Base-by-base conservation (phyloP, 305 asterid genomes). In the Solanum hybrid region DNA sequence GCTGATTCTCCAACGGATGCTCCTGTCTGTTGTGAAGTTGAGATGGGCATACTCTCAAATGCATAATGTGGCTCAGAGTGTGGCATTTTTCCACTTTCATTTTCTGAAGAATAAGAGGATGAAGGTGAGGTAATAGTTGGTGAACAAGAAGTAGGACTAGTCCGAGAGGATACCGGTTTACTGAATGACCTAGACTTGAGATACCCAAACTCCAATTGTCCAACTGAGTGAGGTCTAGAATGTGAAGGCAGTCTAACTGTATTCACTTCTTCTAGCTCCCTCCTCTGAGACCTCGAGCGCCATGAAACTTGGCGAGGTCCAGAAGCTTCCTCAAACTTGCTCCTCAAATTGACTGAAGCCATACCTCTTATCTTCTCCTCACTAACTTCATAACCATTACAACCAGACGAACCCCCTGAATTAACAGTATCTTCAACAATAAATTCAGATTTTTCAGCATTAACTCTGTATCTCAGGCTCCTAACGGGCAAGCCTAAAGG, bases 401-500 rank as follows among this genome's bases (percentile, higher is more conserved):
- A 90, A 84, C 89, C 90, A 79, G 17, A 86, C 35, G 86, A 90
- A 80, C 27, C 90, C 89, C 90, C 95, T 81, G 38, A 72, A 87
- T 89, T 78, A 31, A 89, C 91, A 88, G 17, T 75, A 66, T 75
- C 56, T 64, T 87, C 79, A n/a, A 88, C 75, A 20, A 78, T 75
- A 88, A 79, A 37, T 81, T 91, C 94, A 89, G 86, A 90, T 16
- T 89, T 89, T 42, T 87, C 95, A 91, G 60, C 42, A 31, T 90
- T 94, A 51, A 69, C 72, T 77, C 91, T 92, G 27, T 97, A 91
- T 91, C 95, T 93, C 86, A 97, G 90, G 88, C 97, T 96, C 92
- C 99, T 94, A 89, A 95, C 87, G 9, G 98, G 98, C 91, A 97
- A 90, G 91, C 95, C 94, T 93, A 97, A 93, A 56, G 98, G 96